These are phyloP conservation scores for Chionographis japonica DNA, from an alignment of 106 monocot genomes.

Conservation along the genomic window DNA sequence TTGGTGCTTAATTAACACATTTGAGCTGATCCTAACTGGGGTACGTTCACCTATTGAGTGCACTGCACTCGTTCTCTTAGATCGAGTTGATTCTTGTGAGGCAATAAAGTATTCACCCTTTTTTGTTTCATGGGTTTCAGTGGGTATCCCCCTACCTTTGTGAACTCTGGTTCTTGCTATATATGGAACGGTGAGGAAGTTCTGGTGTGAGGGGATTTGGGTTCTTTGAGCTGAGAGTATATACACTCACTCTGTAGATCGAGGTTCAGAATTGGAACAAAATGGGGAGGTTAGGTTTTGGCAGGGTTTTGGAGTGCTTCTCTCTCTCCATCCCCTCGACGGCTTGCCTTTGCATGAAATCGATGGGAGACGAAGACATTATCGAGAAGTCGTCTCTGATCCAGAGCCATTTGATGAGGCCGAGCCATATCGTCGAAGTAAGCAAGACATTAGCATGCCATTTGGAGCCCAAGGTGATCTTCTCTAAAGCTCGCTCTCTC, in stretches of 20 bases:
- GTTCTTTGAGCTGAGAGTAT: neutral
- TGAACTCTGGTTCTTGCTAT: neutral
- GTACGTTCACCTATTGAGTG: too few species aligned
- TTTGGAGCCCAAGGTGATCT: conserved; percentile 45
- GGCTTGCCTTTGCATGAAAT: conserved; percentile 30
- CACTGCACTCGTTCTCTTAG: too few species aligned
- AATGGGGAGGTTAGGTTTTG: conserved; percentile 34
- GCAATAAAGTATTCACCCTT: neutral
- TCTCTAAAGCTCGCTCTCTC: neutral
- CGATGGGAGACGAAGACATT: conserved; percentile 32
- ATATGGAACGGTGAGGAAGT: neutral
- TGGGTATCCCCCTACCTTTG: neutral
- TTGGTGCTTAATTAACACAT: neutral
- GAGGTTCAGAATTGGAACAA: neutral
- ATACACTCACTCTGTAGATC: neutral
- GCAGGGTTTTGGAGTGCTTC: conserved; percentile 45
- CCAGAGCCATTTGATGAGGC: conserved; percentile 22
- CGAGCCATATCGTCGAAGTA: conserved; percentile 18
- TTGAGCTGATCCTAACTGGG: neutral
- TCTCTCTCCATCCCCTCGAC: conserved; percentile 15
- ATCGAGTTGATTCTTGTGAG: too few species aligned
- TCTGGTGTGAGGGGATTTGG: neutral
- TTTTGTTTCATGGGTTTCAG: conserved; percentile 1
- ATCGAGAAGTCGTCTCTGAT: conserved; percentile 24
- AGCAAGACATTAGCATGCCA: conserved; percentile 36